Percentiles rank a stretch among this genome's conserved stretches.
Evolutionary conservation across 208 protist species (phyloP).

Genomic region (Leishmania lainsoni): DNA sequence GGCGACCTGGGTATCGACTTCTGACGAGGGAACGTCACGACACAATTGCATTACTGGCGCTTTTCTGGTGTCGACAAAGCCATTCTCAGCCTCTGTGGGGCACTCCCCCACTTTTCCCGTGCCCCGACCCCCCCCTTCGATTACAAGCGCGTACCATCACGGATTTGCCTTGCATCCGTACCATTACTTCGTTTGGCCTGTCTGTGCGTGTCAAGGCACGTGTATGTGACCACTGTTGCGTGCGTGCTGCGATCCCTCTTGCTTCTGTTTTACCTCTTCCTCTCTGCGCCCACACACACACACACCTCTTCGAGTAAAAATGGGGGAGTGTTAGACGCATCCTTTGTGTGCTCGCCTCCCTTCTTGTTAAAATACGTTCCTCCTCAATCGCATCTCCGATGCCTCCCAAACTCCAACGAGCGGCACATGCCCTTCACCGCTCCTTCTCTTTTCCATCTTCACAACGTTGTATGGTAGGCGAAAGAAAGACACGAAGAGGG

Average conservation of each 20-base stretch:
- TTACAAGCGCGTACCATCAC: background rate
- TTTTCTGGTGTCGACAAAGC: background rate
- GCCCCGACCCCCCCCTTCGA: background rate
- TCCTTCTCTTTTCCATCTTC: background rate
- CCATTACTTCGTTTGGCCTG: background rate
- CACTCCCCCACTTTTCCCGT: background rate
- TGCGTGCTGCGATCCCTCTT: background rate
- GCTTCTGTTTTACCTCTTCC: background rate
- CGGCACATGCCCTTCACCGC: background rate
- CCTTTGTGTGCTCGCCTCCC: too few relatives aligned
- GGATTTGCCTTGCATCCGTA: background rate
- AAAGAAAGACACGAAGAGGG: background rate
- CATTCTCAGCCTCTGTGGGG: background rate
- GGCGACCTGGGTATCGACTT: conserved; percentile 38
- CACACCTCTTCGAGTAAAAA: too few relatives aligned
- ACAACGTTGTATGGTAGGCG: background rate
- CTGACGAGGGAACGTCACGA: background rate
- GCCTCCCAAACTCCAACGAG: background rate
- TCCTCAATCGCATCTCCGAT: too few relatives aligned
- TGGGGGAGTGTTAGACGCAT: too few relatives aligned
- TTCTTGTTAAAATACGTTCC: too few relatives aligned
- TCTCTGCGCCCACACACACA: too few relatives aligned
- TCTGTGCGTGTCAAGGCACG: too few relatives aligned
- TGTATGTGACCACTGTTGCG: too few relatives aligned
- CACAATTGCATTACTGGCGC: background rate